A percentile compares a stretch with the other conserved stretches of the same genome.
phyloP scores from a whole-genome alignment of 192 early-diverging fungal species.

The Funneliformis mosseae region DNA sequence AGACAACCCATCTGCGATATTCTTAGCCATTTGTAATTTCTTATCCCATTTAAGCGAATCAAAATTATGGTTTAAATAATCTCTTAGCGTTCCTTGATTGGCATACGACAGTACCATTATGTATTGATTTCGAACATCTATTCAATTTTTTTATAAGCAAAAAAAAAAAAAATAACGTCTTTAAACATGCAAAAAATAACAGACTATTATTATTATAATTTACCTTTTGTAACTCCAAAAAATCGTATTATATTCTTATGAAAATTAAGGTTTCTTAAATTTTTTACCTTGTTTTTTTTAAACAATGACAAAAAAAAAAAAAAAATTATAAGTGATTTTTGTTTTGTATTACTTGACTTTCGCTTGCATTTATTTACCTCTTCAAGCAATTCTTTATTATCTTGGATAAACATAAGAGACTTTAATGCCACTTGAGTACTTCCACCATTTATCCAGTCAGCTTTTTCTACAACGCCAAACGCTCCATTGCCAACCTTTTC shows the following conservation, averaged over 20 bases:
- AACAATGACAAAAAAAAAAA: no score
- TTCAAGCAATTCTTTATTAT: background rate
- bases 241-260: background rate
- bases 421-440: background rate
- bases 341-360: background rate
- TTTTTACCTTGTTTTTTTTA: background rate
- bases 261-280: background rate
- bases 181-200: no score
- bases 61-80: background rate
- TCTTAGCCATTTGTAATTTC: background rate
- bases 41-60: background rate
- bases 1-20: background rate
- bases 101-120: background rate
- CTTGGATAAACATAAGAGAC: no score
- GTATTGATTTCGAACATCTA: background rate
- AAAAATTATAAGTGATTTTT: no score
- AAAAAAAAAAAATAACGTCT: background rate
- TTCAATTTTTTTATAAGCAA: background rate
- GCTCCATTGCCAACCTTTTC: background rate
- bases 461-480: background rate
- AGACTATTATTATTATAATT: background rate
- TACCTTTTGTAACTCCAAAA: background rate
- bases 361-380: background rate
- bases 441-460: background rate
- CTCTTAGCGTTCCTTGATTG: background rate